Conservation (phyloP, 805 yeast genomes). For the Wickerhamomyces canadensis region DNA sequence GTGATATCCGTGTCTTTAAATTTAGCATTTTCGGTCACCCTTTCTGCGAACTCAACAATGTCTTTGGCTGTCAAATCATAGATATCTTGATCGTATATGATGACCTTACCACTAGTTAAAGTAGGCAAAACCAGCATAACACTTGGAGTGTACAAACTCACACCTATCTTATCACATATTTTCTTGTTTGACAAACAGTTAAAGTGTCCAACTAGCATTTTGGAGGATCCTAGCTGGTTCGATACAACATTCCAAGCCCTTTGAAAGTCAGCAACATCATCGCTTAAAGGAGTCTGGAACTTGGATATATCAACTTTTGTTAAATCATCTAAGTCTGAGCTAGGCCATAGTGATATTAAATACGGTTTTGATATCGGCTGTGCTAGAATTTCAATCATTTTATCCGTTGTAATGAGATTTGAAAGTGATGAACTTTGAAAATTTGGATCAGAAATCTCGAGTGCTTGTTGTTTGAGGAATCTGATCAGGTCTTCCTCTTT, state of each 20-base stretch:
- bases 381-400: slow-evolving; percentile 42
- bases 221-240: slow-evolving; percentile 35
- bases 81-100: slow-evolving; percentile 23
- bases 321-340: slow-evolving; percentile 34
- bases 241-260: slow-evolving; percentile 55
- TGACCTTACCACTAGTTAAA: slow-evolving; percentile 36
- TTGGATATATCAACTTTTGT: slow-evolving; percentile 27
- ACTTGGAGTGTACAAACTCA: slow-evolving; percentile 34
- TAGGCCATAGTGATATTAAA: slow-evolving; percentile 64
- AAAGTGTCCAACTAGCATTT: slow-evolving; percentile 46
- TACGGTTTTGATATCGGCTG: slow-evolving; percentile 39
- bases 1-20: slow-evolving; percentile 25
- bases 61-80: slow-evolving; percentile 23
- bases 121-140: slow-evolving; percentile 51
- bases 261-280: slow-evolving; percentile 45
- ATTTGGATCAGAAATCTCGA: slow-evolving; percentile 36
- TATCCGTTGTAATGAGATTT: slow-evolving; percentile 31
- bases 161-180: slow-evolving; percentile 49
- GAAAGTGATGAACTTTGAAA: slow-evolving; percentile 39
- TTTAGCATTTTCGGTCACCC: slow-evolving; percentile 42
- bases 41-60: slow-evolving; percentile 38
- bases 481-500: slow-evolving; percentile 43
- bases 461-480: slow-evolving; percentile 50
- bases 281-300: slow-evolving; percentile 38
- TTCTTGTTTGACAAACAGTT: slow-evolving; percentile 48